Conservation (phyloP, 2,329 filamentous ascomycete species). For the Sarocladium strictum region DNA sequence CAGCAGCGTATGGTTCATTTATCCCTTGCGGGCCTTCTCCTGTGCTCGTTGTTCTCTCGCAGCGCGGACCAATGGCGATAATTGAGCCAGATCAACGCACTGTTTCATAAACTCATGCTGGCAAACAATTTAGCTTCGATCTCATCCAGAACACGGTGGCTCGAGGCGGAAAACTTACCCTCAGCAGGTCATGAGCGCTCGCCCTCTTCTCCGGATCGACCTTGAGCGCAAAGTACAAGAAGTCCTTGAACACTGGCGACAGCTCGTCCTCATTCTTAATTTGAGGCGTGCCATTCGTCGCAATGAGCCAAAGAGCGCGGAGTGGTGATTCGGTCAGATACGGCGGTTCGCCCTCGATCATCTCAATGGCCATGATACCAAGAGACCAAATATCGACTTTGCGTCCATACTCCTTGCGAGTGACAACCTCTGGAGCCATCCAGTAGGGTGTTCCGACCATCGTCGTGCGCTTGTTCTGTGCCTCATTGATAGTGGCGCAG, state of each 20-base stretch:
- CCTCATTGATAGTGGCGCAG: conserved; percentile 96
- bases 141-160: conserved; percentile 17
- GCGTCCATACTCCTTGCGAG: conserved; percentile 92
- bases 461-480: conserved; percentile 93
- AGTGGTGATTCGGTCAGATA: conserved; percentile 94
- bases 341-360: conserved; percentile 97
- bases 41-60: conserved; percentile 80
- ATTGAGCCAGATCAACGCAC: conserved; percentile 67
- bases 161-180: conserved; percentile 61
- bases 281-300: conserved; percentile 88
- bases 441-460: conserved; percentile 99
- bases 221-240: conserved; percentile 86
- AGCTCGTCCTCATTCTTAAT: conserved; percentile 91
- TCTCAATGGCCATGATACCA: conserved; percentile 99
- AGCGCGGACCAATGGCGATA: conserved; percentile 81
- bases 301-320: conserved; percentile 89
- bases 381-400: conserved; percentile 99
- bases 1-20: background rate
- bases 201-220: conserved; percentile 96
- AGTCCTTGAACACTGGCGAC: conserved; percentile 79
- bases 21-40: conserved; percentile 57
- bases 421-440: conserved; percentile 99
- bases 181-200: conserved; percentile 86
- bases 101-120: conserved; percentile 77
- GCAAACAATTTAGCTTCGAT: background rate